These are phyloP conservation scores for Pseudocercospora macadamiae DNA, from an alignment of 2,329 filamentous ascomycete species.

Conservation along the genomic window DNA sequence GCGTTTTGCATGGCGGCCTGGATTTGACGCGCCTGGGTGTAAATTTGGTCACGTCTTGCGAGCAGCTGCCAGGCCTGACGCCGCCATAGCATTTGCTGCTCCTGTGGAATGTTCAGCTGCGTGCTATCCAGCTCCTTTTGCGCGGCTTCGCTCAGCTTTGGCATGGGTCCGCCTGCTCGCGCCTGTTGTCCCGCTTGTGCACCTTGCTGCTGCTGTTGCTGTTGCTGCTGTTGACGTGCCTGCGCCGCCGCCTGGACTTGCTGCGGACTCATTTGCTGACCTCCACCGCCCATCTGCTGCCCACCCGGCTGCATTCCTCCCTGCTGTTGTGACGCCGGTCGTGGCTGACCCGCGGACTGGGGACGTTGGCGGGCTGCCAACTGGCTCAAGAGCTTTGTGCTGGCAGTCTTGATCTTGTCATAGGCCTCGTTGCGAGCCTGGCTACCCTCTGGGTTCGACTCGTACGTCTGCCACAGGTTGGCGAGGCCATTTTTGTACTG, in stretches of 20 bases:
- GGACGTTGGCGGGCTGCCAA: slow-evolving; percentile 26
- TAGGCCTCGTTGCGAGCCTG: slow-evolving; percentile 54
- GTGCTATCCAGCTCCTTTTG: slow-evolving; percentile 17
- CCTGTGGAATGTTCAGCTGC: slow-evolving; percentile 12
- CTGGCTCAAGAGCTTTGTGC: slow-evolving; percentile 49
- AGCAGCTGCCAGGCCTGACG: slow-evolving; percentile 17
- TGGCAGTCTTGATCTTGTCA: slow-evolving; percentile 52
- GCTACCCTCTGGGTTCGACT: slow-evolving; percentile 52
- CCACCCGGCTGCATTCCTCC: slow-evolving; percentile 19
- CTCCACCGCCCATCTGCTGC: too few species aligned
- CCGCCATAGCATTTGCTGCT: slow-evolving; percentile 19
- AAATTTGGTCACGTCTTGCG: slow-evolving; percentile 19
- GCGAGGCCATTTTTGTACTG: slow-evolving; percentile 59
- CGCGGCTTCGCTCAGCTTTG: slow-evolving; percentile 15
- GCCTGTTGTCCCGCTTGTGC: slow-evolving; percentile 3
- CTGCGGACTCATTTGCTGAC: slow-evolving; percentile 23
- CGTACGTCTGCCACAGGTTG: slow-evolving; percentile 57
- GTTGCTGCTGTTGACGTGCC: slow-evolving; percentile 16
- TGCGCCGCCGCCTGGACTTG: slow-evolving; percentile 17
- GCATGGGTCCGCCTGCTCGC: background rate
- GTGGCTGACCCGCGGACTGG: slow-evolving; percentile 25
- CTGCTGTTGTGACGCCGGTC: slow-evolving; percentile 18
- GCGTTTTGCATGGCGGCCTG: slow-evolving; percentile 14
- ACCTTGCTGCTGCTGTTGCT: slow-evolving; percentile 27
- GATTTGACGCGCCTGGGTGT: slow-evolving; percentile 15